Percentiles rank a stretch among this genome's conserved stretches.
Conservation (phyloP, 306 rosid species). For the Gastrolobium bilobum region DNA sequence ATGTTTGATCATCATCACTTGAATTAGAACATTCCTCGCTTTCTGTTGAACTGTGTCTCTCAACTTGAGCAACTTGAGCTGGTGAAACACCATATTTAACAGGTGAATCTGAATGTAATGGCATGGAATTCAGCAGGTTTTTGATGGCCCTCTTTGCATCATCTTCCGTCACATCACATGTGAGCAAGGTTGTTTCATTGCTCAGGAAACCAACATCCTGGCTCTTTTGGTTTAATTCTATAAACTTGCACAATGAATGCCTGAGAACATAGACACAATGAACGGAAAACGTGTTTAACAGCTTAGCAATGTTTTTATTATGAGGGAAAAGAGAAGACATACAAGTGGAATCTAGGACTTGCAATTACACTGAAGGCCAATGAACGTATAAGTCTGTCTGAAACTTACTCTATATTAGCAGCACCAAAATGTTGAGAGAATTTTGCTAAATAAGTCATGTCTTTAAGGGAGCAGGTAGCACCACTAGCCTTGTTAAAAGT, state of each 20-base stretch:
- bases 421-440: conserved; percentile 75
- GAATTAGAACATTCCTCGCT: conserved; percentile 80
- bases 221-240: conserved; percentile 61
- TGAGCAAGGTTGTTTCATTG: conserved; percentile 51
- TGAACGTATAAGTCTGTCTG: conserved; percentile 24
- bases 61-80: conserved; percentile 88
- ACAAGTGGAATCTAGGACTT: conserved; percentile 19
- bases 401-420: conserved; percentile 72
- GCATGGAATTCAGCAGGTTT: conserved; percentile 55
- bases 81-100: conserved; percentile 94
- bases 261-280: conserved; percentile 58
- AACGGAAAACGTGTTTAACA: conserved; percentile 32
- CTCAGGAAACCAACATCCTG: conserved; percentile 46
- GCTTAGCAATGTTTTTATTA: conserved; percentile 29
- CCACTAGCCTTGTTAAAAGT: conserved; percentile 61
- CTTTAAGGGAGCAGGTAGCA: conserved; percentile 61
- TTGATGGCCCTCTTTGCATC: conserved; percentile 50
- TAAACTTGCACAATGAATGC: conserved; percentile 62
- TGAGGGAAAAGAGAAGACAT: conserved; percentile 16
- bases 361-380: conserved; percentile 28
- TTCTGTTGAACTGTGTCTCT: conserved; percentile 78
- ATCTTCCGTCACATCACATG: conserved; percentile 47
- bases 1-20: conserved; percentile 71
- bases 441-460: conserved; percentile 57
- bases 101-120: conserved; percentile 55